Evolutionary conservation across 2,329 filamentous ascomycete species (phyloP), one percentile per base, ranked within the genome.

Genomic region (Chaetomium sp.): DNA sequence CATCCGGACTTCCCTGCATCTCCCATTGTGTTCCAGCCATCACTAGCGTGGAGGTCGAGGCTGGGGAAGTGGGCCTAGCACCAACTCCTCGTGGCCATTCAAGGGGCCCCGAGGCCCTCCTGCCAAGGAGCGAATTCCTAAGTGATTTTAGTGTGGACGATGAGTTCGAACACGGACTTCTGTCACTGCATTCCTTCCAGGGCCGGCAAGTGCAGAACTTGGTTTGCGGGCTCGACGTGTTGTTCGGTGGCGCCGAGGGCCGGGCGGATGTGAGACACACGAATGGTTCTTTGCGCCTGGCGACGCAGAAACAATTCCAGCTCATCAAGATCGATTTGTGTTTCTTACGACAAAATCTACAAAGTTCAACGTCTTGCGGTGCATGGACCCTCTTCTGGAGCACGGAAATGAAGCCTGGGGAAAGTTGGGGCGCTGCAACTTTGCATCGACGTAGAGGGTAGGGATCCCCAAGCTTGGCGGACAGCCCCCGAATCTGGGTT

Each of bases 11-110:
- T 35, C 42, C 31, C 33, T 47, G 23, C 54, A 8, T 19, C 33
- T 57, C 58, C 35, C 57, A 42, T 57, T 53, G 62, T 42, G 49
- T 31, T 47, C 61, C 61, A 58, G 23, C 42, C 45, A 35, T 35
- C n/a, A 16, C 54, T 57, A 57, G 45, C 13, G 21, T 27, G 10
- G 9, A 38, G 47, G 16, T 8, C 53, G 13, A 60, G n/a, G 29
- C 47, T 51, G 57, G 57, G 31, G 57, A 58, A 51, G 57, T 60
- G 57, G 57, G 23, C 29, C 57, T 25, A n/a, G 7, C 47, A 7
- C 29, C 27, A 31, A 27, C 21, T 19, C 16, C 25, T 23, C 47
- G 12, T 49, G 31, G 19, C 47, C 57, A 51, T 27, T 38, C 27
- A 38, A 21, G 4, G 16, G 10, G 3, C 19, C 10, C 16, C 6